Base-by-base conservation (phyloP, 1,139 yeast genomes). In the Eremothecium cymbalariae region DNA sequence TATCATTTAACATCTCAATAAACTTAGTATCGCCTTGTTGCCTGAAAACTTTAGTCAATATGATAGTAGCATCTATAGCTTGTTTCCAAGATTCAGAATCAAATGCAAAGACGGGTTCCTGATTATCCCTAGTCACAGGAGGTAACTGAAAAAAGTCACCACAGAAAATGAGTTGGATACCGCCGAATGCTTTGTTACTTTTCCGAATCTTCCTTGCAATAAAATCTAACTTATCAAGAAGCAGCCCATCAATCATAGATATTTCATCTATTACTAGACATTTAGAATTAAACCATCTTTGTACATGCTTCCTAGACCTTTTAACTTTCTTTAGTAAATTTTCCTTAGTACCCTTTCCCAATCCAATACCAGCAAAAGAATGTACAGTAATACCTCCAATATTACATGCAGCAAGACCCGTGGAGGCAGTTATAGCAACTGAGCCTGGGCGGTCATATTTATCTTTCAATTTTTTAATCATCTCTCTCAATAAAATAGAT, bases 81-180 rank as follows among this genome's bases (percentile, higher is more conserved):
- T 64, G 63, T 33, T 65, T 64, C 99, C 99, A 90, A 2, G 80
- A 64, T 2, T 60, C 50, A 8, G 90, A 71, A 49, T 88, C 93
- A 58, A 90, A 90, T 8, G 94, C 81, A 60, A 84, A 88, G 39
- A 63, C 49, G 1, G 68, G 44, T 13, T 41, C 46, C 2, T 33
- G 29, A 11, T 46, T 42, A 16, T 56, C 58, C 36, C 63, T 67
- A 3, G 67, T 57, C 2, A 86, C 94, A 0, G 96, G 96, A 0
- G 96, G 96, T 27, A 86, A 63, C 55, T 86, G 96, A 56, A 77
- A 86, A 57, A 86, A 85, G 58, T 86, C 96, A 3, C 96, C 96
- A 55, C 93, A 80, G 28, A 83, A 70, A 23, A 86, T 72, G 8
- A 86, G 50, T 49, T 86, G 96, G 24, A 86, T 80, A 0, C 95